Percentiles rank a stretch among this genome's conserved stretches.
Evolutionary conservation across 2,329 filamentous ascomycete species (phyloP).

Genomic region (Aspergillus eucalypticola): DNA sequence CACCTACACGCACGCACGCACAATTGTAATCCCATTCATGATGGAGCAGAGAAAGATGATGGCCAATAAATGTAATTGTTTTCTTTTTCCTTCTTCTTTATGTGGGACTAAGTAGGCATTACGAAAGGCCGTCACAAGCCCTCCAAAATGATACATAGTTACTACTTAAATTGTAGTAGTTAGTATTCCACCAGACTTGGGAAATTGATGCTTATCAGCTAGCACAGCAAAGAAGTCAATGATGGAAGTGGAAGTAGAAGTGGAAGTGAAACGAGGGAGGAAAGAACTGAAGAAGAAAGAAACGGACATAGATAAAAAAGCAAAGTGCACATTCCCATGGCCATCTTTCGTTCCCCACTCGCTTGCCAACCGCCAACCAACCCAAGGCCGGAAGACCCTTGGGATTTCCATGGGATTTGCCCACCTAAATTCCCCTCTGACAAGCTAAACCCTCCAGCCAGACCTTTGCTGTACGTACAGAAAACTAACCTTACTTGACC

Average conservation of each 20-base stretch:
- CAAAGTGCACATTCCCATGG: background rate
- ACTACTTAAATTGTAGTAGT: no score
- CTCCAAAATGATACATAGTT: no score
- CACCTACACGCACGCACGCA: constrained; percentile 1
- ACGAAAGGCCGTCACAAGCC: background rate
- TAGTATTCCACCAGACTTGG: no score
- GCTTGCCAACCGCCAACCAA: constrained; percentile 2
- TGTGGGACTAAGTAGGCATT: background rate
- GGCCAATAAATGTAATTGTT: background rate
- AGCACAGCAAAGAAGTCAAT: background rate
- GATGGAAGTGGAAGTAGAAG: background rate
- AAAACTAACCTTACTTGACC: background rate
- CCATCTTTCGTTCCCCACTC: constrained; percentile 2
- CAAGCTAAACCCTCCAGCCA: constrained; percentile 4
- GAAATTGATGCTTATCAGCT: no score
- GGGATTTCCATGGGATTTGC: constrained; percentile 1
- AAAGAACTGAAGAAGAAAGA: background rate
- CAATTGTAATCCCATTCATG: constrained; percentile 1
- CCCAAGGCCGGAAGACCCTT: background rate
- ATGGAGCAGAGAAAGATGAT: background rate
- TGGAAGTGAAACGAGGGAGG: background rate
- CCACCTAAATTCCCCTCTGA: constrained; percentile 2
- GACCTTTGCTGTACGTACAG: background rate
- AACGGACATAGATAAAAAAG: background rate
- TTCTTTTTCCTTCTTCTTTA: no score